phyloP scores from a whole-genome alignment of 257 asterid genomes.

The Cruciata laevipes region DNA sequence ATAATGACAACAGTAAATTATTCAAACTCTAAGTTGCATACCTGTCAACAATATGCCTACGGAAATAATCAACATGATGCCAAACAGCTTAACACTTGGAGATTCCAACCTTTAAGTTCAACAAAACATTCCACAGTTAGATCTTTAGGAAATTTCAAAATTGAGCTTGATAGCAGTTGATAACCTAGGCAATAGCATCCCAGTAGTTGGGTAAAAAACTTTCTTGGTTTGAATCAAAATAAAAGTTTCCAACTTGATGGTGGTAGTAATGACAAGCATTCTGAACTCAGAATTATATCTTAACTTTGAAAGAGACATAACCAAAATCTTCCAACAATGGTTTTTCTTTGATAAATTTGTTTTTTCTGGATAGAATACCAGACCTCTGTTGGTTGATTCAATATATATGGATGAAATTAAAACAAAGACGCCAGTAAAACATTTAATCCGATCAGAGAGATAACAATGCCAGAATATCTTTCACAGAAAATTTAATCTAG shows the following conservation, averaged over 20 bases:
- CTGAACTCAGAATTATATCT: not conserved
- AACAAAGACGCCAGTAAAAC: not conserved
- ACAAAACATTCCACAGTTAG: constrained; percentile 24
- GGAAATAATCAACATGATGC: constrained; percentile 74
- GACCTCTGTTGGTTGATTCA: not conserved
- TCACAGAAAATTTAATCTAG: not conserved
- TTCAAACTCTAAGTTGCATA: constrained; percentile 20
- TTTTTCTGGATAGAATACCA: not conserved
- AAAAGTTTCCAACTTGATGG: not conserved
- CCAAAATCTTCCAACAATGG: not conserved
- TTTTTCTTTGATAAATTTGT: not conserved
- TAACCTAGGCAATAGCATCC: not conserved
- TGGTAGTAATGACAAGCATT: not conserved
- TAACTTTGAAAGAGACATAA: not conserved
- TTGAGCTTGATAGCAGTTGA: not conserved
- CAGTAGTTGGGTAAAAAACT: not conserved
- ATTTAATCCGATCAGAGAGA: not conserved
- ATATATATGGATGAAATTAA: not conserved
- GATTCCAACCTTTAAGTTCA: constrained; percentile 73
- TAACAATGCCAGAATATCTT: not conserved
- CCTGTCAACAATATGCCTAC: constrained; percentile 88
- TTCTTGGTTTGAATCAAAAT: not conserved
- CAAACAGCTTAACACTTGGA: constrained; percentile 87
- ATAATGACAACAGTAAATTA: not conserved
- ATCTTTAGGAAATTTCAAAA: not conserved